A percentile compares a stretch with the other conserved stretches of the same genome.
These are phyloP conservation scores for Halophytophthora polymorphica DNA, from an alignment of 352 stramenopile species.

Conservation along the genomic window DNA sequence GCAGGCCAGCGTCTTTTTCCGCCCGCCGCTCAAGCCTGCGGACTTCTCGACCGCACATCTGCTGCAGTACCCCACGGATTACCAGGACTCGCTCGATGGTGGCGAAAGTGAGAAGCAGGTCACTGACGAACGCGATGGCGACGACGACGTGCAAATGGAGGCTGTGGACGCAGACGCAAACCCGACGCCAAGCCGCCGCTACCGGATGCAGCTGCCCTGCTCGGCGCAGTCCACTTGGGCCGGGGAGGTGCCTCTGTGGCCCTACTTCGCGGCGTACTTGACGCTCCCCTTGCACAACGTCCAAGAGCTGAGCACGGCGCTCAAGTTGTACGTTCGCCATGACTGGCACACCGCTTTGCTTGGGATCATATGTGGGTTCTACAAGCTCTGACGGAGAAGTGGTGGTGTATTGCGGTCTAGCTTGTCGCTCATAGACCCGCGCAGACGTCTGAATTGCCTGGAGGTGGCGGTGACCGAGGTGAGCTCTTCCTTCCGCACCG, in stretches of 20 bases:
- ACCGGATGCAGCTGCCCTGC: constrained; percentile 38
- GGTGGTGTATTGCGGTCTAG: constrained; percentile 17
- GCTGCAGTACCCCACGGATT: constrained; percentile 44
- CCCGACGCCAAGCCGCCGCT: constrained; percentile 1
- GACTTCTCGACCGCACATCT: not conserved
- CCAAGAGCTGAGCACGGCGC: constrained; percentile 26
- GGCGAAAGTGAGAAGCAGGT: constrained; percentile 1
- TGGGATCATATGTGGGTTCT: not conserved
- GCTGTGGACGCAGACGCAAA: not conserved
- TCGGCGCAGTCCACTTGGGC: constrained; percentile 30
- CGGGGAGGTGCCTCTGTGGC: constrained; percentile 61
- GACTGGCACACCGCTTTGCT: not conserved
- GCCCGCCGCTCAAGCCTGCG: constrained; percentile 21
- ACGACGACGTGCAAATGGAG: constrained; percentile 22
- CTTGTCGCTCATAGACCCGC: constrained; percentile 23
- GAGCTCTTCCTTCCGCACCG: not conserved
- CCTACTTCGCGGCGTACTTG: constrained; percentile 54
- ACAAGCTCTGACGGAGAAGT: constrained; percentile 2
- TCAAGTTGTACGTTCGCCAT: constrained; percentile 38
- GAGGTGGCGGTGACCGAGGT: constrained; percentile 40
- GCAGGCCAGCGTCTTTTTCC: constrained; percentile 43
- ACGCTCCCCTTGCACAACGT: constrained; percentile 35
- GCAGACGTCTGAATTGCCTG: constrained; percentile 33
- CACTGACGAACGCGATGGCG: not conserved
- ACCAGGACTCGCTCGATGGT: constrained; percentile 9